Evolutionary conservation across 768 basidiomycete species (phyloP).

Genomic region (Lactarius quietus): DNA sequence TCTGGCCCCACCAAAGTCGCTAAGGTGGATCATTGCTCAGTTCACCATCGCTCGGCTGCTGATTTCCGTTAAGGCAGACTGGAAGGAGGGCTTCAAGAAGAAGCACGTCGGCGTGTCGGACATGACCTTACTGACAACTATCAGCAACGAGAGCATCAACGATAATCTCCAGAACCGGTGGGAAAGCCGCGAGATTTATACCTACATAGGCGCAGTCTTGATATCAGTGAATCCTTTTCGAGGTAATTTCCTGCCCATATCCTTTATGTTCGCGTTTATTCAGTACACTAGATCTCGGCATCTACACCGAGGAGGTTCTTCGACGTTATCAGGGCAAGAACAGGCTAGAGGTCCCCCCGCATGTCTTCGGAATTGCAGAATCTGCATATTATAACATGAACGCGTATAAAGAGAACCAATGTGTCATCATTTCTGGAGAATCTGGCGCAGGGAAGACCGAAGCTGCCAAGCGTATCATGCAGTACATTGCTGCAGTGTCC

Average conservation of each 20-base stretch:
- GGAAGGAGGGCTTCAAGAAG: conserved; percentile 99
- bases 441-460: conserved; percentile 99
- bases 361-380: conserved; percentile 97
- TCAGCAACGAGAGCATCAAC: conserved; percentile 97
- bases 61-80: conserved; percentile 70
- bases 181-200: conserved; percentile 95
- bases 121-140: conserved; percentile 96
- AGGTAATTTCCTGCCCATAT: conserved; percentile 47
- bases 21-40: conserved; percentile 51
- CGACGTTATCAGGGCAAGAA: conserved; percentile 93
- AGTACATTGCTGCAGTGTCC: conserved; percentile 97
- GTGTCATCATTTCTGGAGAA: conserved; percentile 99
- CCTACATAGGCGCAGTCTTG: conserved; percentile 96
- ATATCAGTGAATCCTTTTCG: conserved; percentile 99
- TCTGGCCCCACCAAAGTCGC: conserved; percentile 58
- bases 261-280: not conserved
- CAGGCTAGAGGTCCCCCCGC: conserved; percentile 94
- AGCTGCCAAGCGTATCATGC: conserved; percentile 99
- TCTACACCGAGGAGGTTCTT: conserved; percentile 90
- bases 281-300: conserved; percentile 74
- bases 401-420: conserved; percentile 98
- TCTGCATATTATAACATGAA: conserved; percentile 99
- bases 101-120: conserved; percentile 97
- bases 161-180: conserved; percentile 97
- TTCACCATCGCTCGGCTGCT: not conserved